Evolutionary conservation across 1,139 yeast species (phyloP), one percentile per base, ranked within the genome.

Genomic region (Lodderomyces orthopsilosis): DNA sequence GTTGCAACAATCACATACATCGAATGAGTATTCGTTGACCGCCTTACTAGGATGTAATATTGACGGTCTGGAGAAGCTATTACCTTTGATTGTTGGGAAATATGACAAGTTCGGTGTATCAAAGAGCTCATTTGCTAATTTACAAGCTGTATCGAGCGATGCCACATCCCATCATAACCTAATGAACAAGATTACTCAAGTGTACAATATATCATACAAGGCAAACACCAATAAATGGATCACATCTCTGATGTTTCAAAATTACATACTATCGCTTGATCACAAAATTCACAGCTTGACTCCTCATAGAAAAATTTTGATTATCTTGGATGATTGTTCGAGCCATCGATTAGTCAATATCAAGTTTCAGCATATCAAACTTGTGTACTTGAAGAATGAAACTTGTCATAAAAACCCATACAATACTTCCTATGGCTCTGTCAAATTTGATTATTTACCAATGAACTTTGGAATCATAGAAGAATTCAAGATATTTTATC

Each of bases 401-500:
- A 57, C 68, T 27, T 66, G 61, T 46, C 73, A 68, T 49, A 68
- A 67, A 43, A 69, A 69, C 38, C 73, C 75, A 0, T 67, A 62
- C 51, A 61, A 61, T 42, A 60, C 73, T 2, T 53, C 62, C 7
- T 62, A 57, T 45, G 62, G 62, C 42, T 74, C 74, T 5, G 64
- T 65, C 32, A 68, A 65, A 46, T 70, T 70, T 44, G 76, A 75
- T 51, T 80, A 78, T 54, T 59, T 81, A 32, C 87, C 87, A 2
- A 79, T 80, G 71, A 78, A 75, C 50, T 80, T 81, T 70, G 88
- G 88, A 2, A 78, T 81, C 3, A 67, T 79, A 23, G 82, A 79
- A 47, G 87, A 82, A 50, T 79, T 82, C 53, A 79, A 79, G 51
- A 70, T 79, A 10, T 62, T 79, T 38, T 82, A 77, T 55, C 68